Base-by-base conservation (phyloP, 805 yeast species). In the Teunomyces funiuensis region DNA sequence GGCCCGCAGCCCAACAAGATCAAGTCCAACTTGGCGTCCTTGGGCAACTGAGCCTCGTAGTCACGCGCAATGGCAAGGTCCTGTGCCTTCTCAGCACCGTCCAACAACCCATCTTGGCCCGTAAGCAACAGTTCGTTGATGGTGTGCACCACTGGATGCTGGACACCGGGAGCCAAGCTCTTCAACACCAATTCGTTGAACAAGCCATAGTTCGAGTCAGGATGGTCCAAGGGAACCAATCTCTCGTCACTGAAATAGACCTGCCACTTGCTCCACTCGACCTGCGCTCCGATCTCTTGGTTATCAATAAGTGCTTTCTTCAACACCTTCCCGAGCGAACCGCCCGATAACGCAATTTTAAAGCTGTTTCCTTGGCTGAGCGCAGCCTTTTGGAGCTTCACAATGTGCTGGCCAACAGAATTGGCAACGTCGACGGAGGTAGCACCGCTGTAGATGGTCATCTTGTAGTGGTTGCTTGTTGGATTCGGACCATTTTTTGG, bases 191-290 rank as follows among this genome's bases (percentile, higher is more conserved):
- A 73, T 40, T 68, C 66, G 56, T 85, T 78, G 70, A 90, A 86
- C 39, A 84, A 73, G 3, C 93, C 91, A 58, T 79, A 88, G 71
- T 90, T 90, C 46, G 96, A 86, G 60, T 90, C 97, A 16, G 75
- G 81, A 58, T 88, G 84, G 50, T 79, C 79, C 55, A 88, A 72
- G 7, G 95, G 86, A 27, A 90, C 97, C 48, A 90, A 63, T 63
- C 98, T 79, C 69, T 90, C 98, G 59, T 90, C 98, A 50, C 90
- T 82, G 65, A 90, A 88, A 67, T 74, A 90, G 9, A 90, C 82
- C 45, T 79, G 79, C 95, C 95, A 86, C 51, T 80, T 73, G 27
- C 66, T 61, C 91, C 95, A 86, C 53, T 79, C 65, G 22, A 83
- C 74, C 43, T 71, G 53, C 2, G 61, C 42, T 1, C 71, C 65